Evolutionary conservation across 768 basidiomycete genomes (phyloP), one percentile per base, ranked within the genome.

Genomic region (Serendipita vermifera): DNA sequence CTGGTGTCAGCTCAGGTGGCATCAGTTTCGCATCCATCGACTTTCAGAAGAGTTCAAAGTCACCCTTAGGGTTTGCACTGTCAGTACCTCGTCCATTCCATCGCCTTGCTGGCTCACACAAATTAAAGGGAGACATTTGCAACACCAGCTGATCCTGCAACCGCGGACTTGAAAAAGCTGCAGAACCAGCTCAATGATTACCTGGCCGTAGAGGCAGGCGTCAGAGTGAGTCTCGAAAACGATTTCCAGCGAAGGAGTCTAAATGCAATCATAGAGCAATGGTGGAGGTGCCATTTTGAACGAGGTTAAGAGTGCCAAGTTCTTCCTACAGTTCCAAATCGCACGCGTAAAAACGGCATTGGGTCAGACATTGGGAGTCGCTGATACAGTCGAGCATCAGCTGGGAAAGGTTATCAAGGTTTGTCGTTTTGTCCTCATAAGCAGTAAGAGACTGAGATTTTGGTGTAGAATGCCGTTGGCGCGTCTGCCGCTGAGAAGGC

Each of bases 291-390:
- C 48, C 17, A 27, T 61, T 27, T 58, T 62, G 36, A 56, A 27
- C n/a, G 17, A 54, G 27, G 33, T 62, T 14, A 62, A 62, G 54
- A 29, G 54, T 26, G 46, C 43, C 43, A 61, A 62, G 56, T 62
- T 62, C 58, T 62, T 62, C 61, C 51, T 61, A 29, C 58, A 58
- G 51, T 61, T 62, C 57, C 62, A 62, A 53, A 57, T 57, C n/a
- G 58, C 62, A 3, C 55, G 62, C 14, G 53, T 62, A 5, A 56
- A 56, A 24, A 41, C 58, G 33, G 62, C 60, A 1, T 35, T 33
- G 27, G 59, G 60, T 9, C 51, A 57, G 40, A 14, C 14, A 1
- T 38, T 61, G 9, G 55, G 56, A 7, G 55, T 56, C n/a, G 60
- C 60, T 5, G 60, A 48, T 22, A 61, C 60, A 7, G 60, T 61